Base-by-base conservation (phyloP, 176 grass and related monocot species). In the Pontederia crassipes region DNA sequence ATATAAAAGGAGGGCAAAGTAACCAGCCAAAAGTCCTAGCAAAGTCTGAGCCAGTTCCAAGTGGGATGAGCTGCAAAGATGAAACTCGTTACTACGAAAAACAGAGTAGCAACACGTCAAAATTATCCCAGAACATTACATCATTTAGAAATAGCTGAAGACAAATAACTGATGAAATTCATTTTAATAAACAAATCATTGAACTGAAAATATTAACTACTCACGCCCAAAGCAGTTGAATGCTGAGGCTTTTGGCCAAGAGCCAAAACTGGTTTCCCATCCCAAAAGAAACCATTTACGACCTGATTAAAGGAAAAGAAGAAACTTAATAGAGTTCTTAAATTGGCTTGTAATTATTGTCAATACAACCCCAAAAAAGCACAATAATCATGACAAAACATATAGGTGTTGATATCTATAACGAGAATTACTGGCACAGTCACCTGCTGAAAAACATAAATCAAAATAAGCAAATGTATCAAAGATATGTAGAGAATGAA, bases 41-140 rank as follows among this genome's bases (percentile, higher is more conserved):
- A 72, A 97, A 97, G 68, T 97, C 92, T 68, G 92, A 97, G 51
- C 84, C 92, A 52, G 92, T 97, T 66, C 92, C 92, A 75, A 97
- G 92, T 61, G 87, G 92, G 78, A 97, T 88, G 69, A 97, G 81
- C 87, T 97, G 87, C 66, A 12, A 71, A 78, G 74, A 58, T 27
- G 18, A 51, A 78, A 84, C 8, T 32, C 18, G 52, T 8, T 24
- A 15, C n/a, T n/a, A n/a, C n/a, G n/a, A n/a, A n/a, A n/a, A n/a
- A n/a, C n/a, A n/a, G n/a, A n/a, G n/a, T n/a, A n/a, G n/a, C n/a
- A n/a, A n/a, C n/a, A n/a, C n/a, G n/a, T n/a, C n/a, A n/a, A n/a
- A n/a, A n/a, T n/a, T n/a, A n/a, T n/a, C n/a, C n/a, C n/a, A n/a
- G n/a, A n/a, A n/a, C n/a, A n/a, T n/a, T n/a, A n/a, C n/a, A n/a